A percentile compares a stretch with the other conserved stretches of the same genome.
Evolutionary conservation across 1,284 basidiomycete genomes (phyloP).

Genomic region (Cryptococcus sp.): DNA sequence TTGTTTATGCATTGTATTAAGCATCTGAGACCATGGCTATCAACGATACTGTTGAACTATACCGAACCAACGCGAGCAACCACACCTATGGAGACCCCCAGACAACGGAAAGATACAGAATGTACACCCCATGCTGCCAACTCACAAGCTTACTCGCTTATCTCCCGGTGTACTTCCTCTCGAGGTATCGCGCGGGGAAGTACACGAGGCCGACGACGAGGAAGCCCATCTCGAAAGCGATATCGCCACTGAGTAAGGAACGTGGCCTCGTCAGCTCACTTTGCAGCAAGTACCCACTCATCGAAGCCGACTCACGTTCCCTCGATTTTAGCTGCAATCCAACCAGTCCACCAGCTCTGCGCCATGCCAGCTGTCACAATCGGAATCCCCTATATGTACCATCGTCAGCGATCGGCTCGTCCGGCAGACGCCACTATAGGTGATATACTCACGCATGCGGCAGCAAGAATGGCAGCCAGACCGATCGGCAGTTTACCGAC

Average conservation of each 20-base stretch:
- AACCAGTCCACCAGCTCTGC: slow-evolving; percentile 49
- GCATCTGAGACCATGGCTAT: too few species aligned
- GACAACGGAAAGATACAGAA: not conserved
- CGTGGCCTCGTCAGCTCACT: not conserved
- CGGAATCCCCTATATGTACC: slow-evolving; percentile 38
- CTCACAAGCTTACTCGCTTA: slow-evolving; percentile 9
- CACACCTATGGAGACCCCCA: too few species aligned
- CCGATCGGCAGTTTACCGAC: slow-evolving; percentile 43
- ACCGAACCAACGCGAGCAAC: not conserved
- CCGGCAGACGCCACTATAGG: not conserved
- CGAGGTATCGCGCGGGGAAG: slow-evolving; percentile 37
- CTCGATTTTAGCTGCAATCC: slow-evolving; percentile 44
- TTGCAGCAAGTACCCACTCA: not conserved
- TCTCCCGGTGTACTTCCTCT: slow-evolving; percentile 41
- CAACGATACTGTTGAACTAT: not conserved
- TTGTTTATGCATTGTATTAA: too few species aligned
- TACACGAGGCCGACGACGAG: slow-evolving; percentile 35
- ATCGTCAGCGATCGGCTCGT: not conserved
- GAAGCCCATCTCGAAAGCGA: slow-evolving; percentile 37
- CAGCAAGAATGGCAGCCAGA: slow-evolving; percentile 34
- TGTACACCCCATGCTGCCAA: not conserved
- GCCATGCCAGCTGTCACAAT: slow-evolving; percentile 44
- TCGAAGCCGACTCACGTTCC: slow-evolving; percentile 41
- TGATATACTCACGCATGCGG: slow-evolving; percentile 35
- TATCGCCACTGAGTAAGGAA: slow-evolving; percentile 28